Base-by-base conservation (phyloP, 1,284 basidiomycete species). In the Prillingera fragicola region DNA sequence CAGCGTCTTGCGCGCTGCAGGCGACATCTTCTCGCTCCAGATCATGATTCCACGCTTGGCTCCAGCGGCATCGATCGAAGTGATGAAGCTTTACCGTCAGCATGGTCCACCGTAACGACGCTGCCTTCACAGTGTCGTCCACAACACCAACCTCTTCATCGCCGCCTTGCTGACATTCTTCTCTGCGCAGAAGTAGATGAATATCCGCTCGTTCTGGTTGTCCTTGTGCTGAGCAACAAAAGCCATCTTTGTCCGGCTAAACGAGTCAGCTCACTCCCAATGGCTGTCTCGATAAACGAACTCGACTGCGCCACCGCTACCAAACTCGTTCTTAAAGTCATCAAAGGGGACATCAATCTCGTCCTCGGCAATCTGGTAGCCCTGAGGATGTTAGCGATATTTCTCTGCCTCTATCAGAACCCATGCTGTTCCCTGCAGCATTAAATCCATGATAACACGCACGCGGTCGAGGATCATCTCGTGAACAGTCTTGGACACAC, bases 1-100 rank as follows among this genome's bases (percentile, higher is more conserved):
- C 50, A 95, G 88, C 52, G 94, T 87, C 90, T 97, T 98, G 60
- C 87, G 81, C 6, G 95, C 95, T 3, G 91, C 88, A 10, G 90
- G 85, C 7, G 94, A 96, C 87, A 99, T 95, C 63, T 85, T 92
- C 38, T 88, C 87, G 19, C 87, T 84, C 75, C 91, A 97, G 56
- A 99, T 88, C 52, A 99, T 87, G 68, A 99, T 85, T 7, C 94
- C 95, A 53, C 85, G 78, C 59, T 83, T 80, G 36, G 97, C 96
- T 44, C 80, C 80, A 69, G 91, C 87, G 67, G 89, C 85, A 65
- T 94, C 89, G 38, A 97, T 76, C 52, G 91, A 87, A 45, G 77
- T 76, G 43, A 95, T 79, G 56, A 97, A 77, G 64, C 91, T 95
- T 66, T 10, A 19, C 18, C n/a, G 18, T 50, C 34, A 38, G 27